These are phyloP conservation scores for Cladosporium sp. DNA, from an alignment of 2,329 filamentous ascomycete genomes.

Conservation along the genomic window DNA sequence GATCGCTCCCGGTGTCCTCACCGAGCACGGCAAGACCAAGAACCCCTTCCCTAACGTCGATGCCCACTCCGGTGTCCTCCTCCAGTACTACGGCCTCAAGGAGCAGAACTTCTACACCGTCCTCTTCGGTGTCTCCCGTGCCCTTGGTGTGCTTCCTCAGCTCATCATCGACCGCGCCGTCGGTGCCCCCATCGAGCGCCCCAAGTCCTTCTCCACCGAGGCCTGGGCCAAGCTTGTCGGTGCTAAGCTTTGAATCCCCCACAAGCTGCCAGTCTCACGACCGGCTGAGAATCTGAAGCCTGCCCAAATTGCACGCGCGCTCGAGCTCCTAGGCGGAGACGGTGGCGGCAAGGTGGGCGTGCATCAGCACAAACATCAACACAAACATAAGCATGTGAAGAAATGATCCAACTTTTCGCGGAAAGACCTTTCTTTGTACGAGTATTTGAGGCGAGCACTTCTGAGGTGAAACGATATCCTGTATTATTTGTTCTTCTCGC, in stretches of 20 bases:
- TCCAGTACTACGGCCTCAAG: slow-evolving; percentile 98
- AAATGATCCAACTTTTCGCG: slow-evolving; percentile 7
- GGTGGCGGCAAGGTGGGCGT: slow-evolving; percentile 28
- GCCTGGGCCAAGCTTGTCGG: slow-evolving; percentile 91
- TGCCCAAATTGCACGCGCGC: slow-evolving; percentile 22
- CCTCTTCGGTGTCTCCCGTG: slow-evolving; percentile 96
- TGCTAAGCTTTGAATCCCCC: slow-evolving; percentile 74
- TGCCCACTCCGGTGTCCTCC: slow-evolving; percentile 96
- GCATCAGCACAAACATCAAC: background rate
- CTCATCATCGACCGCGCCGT: slow-evolving; percentile 99
- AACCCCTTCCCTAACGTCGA: slow-evolving; percentile 99
- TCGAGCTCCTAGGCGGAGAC: slow-evolving; percentile 30
- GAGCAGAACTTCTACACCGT: slow-evolving; percentile 99
- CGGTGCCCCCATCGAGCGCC: slow-evolving; percentile 95
- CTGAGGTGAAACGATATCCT: slow-evolving; percentile 7
- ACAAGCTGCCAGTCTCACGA: slow-evolving; percentile 4
- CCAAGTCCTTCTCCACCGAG: slow-evolving; percentile 98
- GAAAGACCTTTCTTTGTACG: background rate
- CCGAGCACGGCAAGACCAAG: slow-evolving; percentile 99
- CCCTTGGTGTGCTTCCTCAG: slow-evolving; percentile 97
- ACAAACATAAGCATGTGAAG: slow-evolving; percentile 12
- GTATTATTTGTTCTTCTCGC: background rate
- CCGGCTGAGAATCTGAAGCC: slow-evolving; percentile 6
- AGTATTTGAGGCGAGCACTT: slow-evolving; percentile 1
- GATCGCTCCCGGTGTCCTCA: slow-evolving; percentile 96